Base-by-base conservation (phyloP, 2,329 filamentous ascomycete species). In the Aspergillus fischeri region DNA sequence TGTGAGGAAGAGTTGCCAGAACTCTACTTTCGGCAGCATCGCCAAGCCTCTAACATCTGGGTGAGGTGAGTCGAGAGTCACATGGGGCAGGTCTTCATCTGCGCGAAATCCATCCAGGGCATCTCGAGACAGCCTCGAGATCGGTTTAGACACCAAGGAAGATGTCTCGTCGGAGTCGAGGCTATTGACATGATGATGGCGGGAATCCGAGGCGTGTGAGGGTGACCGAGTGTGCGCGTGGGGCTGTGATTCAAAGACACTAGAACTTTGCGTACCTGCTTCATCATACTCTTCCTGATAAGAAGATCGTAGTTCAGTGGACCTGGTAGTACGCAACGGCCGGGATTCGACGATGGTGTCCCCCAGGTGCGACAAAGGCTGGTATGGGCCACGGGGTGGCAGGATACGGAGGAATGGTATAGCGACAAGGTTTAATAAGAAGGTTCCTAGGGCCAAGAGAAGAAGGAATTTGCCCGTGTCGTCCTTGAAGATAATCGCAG, bases 1-100 rank as follows among this genome's bases (percentile, higher is more conserved):
- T 64, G 96, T 86, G 56, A 83, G 75, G 73, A 95, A 97, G 28
- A 96, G 77, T 68, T 95, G 89, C 92, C 92, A 97, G 74, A 97
- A 99, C 63, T 95, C 89, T 50, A 86, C 67, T 59, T 83, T 86
- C 53, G 79, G 80, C 32, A 96, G 77, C 70, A 99, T 81, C 17
- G 83, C 82, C 69, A 91, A 79, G 62, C 94, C 94, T 71, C 93
- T 90, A 70, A 97, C 89, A 86, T 97, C 94, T 91, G 90, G 76
- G 81, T 87, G 86, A 77, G 88, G 88, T 80, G 86, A 88, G 80
- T 86, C 85, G 80, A 86, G 81, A 75, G 86, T 81, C 56, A 71
- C 65, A 83, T 88, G 84, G 83, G 88, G 81, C 58, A 73, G 62
- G 75, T 78, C 69, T 55, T 78, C 77, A 66, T 80, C 76, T 24